These are phyloP conservation scores for Papiliotrema fonsecae DNA, from an alignment of 1,284 basidiomycete species.

Conservation along the genomic window DNA sequence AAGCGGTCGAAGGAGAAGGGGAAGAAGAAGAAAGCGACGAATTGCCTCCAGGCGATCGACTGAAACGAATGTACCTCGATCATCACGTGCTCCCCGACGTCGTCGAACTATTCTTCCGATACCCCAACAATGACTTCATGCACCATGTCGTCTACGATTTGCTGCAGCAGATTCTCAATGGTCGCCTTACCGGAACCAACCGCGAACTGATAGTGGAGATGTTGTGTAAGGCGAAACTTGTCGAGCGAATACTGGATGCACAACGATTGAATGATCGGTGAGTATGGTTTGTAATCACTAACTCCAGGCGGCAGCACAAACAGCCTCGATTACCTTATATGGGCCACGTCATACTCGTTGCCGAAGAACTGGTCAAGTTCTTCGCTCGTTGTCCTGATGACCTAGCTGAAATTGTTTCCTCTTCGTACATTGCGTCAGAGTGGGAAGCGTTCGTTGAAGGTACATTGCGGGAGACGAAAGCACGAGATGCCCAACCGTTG, in stretches of 20 bases:
- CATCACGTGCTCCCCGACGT: conserved; percentile 66
- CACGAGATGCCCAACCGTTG: conserved; percentile 68
- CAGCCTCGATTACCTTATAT: conserved; percentile 85
- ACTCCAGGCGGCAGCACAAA: conserved; percentile 53
- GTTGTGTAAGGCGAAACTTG: conserved; percentile 71
- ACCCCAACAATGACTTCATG: conserved; percentile 96
- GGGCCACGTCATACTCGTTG: conserved; percentile 90
- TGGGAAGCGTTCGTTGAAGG: conserved; percentile 86
- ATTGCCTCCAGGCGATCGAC: conserved; percentile 59
- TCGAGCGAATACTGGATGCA: conserved; percentile 77
- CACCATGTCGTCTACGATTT: conserved; percentile 97
- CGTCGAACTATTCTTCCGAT: conserved; percentile 88
- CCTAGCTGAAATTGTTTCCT: conserved; percentile 60
- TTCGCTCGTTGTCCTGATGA: conserved; percentile 76
- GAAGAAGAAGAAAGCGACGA: conserved; percentile 58
- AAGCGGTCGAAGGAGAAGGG: conserved; percentile 62
- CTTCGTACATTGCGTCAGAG: conserved; percentile 66
- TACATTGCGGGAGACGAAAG: conserved; percentile 77
- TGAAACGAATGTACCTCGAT: conserved; percentile 72
- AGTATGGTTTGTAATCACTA: conserved; percentile 55
- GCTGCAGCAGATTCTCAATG: conserved; percentile 91
- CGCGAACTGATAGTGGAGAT: conserved; percentile 73
- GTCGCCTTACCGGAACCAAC: conserved; percentile 68
- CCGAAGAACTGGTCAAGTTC: conserved; percentile 49
- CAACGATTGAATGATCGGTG: conserved; percentile 70